phyloP scores from a whole-genome alignment of 1,139 yeast species.

The Protomyces pachydermus region DNA sequence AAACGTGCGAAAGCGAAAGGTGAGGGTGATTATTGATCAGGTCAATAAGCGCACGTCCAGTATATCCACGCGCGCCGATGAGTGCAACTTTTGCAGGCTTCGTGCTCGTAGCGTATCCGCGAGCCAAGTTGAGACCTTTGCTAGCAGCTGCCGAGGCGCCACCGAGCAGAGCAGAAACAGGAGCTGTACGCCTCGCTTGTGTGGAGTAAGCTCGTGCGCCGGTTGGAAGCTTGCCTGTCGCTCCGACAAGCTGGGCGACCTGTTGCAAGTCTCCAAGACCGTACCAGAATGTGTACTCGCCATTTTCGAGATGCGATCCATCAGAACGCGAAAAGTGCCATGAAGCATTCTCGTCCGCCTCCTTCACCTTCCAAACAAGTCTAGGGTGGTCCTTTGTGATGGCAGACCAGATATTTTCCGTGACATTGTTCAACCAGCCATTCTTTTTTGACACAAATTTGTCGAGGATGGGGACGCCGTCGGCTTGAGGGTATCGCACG shows the following conservation, averaged over 20 bases:
- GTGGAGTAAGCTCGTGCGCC: constrained; percentile 21
- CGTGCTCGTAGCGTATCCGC: constrained; percentile 22
- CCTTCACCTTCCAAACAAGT: constrained; percentile 84
- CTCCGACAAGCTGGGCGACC: constrained; percentile 14
- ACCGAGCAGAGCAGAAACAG: not conserved
- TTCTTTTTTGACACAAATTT: constrained; percentile 81
- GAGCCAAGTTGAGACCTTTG: constrained; percentile 19
- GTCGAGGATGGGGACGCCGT: constrained; percentile 66
- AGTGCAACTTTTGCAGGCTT: constrained; percentile 59
- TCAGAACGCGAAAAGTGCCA: constrained; percentile 93
- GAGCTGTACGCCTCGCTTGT: constrained; percentile 1
- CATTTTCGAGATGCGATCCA: constrained; percentile 87
- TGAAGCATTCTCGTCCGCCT: constrained; percentile 81
- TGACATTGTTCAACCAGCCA: constrained; percentile 96
- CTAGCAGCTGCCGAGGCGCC: constrained; percentile 3
- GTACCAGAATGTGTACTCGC: constrained; percentile 90
- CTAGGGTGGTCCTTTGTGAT: constrained; percentile 66
- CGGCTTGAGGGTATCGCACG: constrained; percentile 47
- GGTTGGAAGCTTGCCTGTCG: constrained; percentile 8
- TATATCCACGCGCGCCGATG: constrained; percentile 97
- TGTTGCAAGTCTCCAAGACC: constrained; percentile 49
- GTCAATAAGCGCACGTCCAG: constrained; percentile 87
- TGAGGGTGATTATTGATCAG: constrained; percentile 82
- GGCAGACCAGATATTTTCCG: constrained; percentile 86
- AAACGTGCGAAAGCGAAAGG: constrained; percentile 83